These are phyloP conservation scores for Terfezia claveryi DNA, from an alignment of 495 filamentous ascomycete genomes.

Conservation along the genomic window DNA sequence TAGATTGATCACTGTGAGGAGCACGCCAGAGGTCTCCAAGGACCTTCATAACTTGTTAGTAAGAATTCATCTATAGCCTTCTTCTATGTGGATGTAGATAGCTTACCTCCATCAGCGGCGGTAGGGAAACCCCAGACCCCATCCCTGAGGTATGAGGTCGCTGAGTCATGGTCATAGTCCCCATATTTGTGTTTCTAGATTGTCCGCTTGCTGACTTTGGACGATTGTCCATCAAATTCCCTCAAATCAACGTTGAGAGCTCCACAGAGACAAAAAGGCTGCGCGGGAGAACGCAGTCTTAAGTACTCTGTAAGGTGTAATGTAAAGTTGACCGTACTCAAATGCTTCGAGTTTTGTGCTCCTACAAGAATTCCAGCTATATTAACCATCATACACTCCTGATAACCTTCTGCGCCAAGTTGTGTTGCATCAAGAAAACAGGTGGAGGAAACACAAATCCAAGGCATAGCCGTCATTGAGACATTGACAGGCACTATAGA, in stretches of 20 bases:
- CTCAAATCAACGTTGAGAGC: background rate
- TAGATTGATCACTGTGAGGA: too few species aligned
- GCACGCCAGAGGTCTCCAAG: background rate
- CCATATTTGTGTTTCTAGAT: background rate
- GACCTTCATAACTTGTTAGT: background rate
- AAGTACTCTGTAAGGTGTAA: background rate
- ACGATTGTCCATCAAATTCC: background rate
- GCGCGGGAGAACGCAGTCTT: background rate
- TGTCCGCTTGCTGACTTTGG: background rate
- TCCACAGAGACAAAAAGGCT: background rate
- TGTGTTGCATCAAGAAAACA: background rate
- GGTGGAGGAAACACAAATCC: background rate
- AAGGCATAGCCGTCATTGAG: background rate
- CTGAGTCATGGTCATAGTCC: background rate
- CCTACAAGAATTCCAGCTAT: too few species aligned
- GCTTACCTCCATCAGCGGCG: background rate
- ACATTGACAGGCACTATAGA: background rate
- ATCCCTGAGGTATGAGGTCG: background rate
- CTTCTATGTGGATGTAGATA: background rate
- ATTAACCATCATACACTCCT: background rate
- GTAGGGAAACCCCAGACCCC: background rate
- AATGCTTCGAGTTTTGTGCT: too few species aligned
- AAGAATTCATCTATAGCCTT: background rate
- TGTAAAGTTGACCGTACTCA: background rate
- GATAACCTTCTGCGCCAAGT: background rate